A percentile compares a stretch with the other conserved stretches of the same genome.
Evolutionary conservation across 306 rosid species (phyloP).

Genomic region (Rosa multiflora): DNA sequence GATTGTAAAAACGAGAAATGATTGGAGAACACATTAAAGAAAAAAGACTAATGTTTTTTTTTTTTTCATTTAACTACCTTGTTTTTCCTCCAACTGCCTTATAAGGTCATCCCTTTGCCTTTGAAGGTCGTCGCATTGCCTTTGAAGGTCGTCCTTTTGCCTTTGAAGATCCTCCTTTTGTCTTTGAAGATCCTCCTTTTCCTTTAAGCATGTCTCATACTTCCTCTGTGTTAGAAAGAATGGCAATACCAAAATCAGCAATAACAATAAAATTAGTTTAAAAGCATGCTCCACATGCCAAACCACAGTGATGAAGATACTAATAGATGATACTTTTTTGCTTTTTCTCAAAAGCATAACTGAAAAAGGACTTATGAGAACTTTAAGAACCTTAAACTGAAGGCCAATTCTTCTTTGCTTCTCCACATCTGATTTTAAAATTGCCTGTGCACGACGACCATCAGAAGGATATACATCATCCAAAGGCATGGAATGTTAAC

Average conservation of each 20-base stretch:
- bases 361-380: neutral
- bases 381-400: conserved; percentile 56
- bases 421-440: conserved; percentile 61
- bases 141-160: conserved; percentile 62
- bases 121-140: conserved; percentile 58
- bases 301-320: neutral
- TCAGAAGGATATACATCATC: conserved; percentile 10
- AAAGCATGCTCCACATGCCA: neutral
- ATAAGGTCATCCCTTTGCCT: conserved; percentile 73
- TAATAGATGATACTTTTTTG: neutral
- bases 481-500: neutral
- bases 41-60: neutral
- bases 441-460: conserved; percentile 51
- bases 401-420: conserved; percentile 47
- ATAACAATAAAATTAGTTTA: neutral
- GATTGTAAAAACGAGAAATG: neutral
- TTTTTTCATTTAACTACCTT: conserved; percentile 42
- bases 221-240: conserved; percentile 45
- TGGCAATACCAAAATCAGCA: neutral
- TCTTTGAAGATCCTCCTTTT: conserved; percentile 65
- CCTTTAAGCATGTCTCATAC: conserved; percentile 50
- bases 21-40: neutral
- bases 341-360: neutral
- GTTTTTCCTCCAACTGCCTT: conserved; percentile 85
- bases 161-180: conserved; percentile 62